Conservation (phyloP, 306 rosid genomes). For the Lathyrus aphaca region DNA sequence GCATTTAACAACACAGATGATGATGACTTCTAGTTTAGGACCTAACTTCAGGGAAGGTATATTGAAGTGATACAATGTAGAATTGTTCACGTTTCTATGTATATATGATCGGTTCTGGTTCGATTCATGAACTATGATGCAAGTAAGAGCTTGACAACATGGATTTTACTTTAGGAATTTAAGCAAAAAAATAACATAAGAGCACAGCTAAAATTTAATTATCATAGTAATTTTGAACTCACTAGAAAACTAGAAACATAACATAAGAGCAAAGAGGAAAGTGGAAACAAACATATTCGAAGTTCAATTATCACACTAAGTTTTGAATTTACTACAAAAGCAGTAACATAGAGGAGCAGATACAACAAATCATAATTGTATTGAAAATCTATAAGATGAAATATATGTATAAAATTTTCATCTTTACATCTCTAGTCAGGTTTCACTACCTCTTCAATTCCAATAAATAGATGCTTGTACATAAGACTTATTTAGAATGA, state of each 20-base stretch:
- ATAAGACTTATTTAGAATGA: conserved; percentile 20
- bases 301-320: conserved; percentile 30
- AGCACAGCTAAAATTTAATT: conserved; percentile 3
- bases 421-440: conserved; percentile 18
- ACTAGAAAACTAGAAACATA: conserved; percentile 5
- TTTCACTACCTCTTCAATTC: conserved; percentile 31
- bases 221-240: background rate
- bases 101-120: conserved; percentile 43
- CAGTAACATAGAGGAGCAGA: conserved; percentile 4
- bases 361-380: conserved; percentile 17
- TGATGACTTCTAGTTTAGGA: conserved; percentile 27
- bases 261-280: background rate
- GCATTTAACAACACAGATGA: no score
- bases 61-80: conserved; percentile 26
- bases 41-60: conserved; percentile 18
- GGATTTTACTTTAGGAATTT: background rate
- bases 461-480: conserved; percentile 39
- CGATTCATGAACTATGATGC: background rate
- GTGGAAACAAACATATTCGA: conserved; percentile 1
- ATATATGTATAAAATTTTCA: conserved; percentile 30
- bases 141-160: background rate
- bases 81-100: conserved; percentile 35
- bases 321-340: background rate
- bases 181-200: background rate
- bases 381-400: background rate